Evolutionary conservation across 2,329 filamentous ascomycete genomes (phyloP), one percentile per base, ranked within the genome.

Genomic region (Helminthosporium solani): DNA sequence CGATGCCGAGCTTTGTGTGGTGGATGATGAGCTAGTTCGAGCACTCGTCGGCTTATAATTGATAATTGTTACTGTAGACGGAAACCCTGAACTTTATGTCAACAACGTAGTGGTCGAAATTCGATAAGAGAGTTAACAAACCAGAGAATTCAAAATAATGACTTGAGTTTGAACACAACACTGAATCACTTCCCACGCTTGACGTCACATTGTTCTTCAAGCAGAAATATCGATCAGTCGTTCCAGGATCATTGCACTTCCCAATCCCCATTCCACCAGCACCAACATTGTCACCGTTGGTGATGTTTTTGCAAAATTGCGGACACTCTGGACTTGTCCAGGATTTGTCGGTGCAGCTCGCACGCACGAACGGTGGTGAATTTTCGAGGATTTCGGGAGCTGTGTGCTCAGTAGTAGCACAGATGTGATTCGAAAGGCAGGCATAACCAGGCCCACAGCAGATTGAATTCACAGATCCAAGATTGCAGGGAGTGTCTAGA

Each of bases 371-470:
- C 15, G 19, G 23, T 14, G 43, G 43, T 12, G 43, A 46, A 1
- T 3, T 30, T n/a, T 38, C 21, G 6, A 50, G 42, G 2, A 50
- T 48, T 5, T 60, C 54, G 4, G 55, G 55, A 42, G 60, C 54
- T 50, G 44, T 45, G 19, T 45, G 35, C 23, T 41, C 18, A 7
- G 50, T 51, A 7, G 48, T 33, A 28, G 40, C 64, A 50, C 70
- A 73, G 4, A 73, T 52, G 20, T 55, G 56, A 47, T 69, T 70
- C 23, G 58, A 64, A 2, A 70, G 52, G 44, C 70, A 73, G 1
- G 68, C 69, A 36, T 65, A 71, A 7, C 65, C 67, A n/a, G 61
- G 58, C 2, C 66, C 66, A 45, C 70, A 72, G 50, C 70, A 72
- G 1, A 57, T 49, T 0, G 70, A 63, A 21, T 67, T 41, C 2